Base-by-base conservation (phyloP, 805 yeast genomes). In the Myxozyma monticola region DNA sequence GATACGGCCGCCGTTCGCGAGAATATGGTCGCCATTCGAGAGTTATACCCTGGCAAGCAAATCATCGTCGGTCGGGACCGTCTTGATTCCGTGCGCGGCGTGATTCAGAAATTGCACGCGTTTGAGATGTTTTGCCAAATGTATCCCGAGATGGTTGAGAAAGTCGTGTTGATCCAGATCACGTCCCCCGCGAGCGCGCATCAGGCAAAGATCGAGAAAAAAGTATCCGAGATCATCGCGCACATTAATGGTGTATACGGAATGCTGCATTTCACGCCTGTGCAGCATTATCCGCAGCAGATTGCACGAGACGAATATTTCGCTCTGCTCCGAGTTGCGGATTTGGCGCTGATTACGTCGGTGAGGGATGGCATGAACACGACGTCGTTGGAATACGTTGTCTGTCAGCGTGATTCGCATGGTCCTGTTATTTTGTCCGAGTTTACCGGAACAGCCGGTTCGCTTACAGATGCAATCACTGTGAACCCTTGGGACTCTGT, bases 401-500 rank as follows among this genome's bases (percentile, higher is more conserved):
- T 90, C 37, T 87, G 96, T 60, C 95, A 88, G 68, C 83, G 87
- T 62, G 72, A 79, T 54, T 63, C 67, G 31, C 78, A 82, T 54
- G 78, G 85, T 2, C 96, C 98, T 0, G 75, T 95, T 63, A 81
- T 93, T 33, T 71, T 93, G 38, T 86, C 96, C 20, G 99, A 93
- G 71, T 93, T 93, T 65, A 85, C 95, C 48, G 99, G 99, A 38
- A 83, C 95, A 2, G 87, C 96, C 0, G 68, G 66, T 30, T 45
- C 60, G 14, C 55, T 73, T 18, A 51, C 59, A 9, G 75, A 70
- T 22, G 72, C 73, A n/a, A 76, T 87, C 43, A 79, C 85, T 57
- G 93, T 93, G 30, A 93, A 93, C 61, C 99, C 99, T 6, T 93
- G 97, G 96, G 98, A 93, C 70, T 77, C 95, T 0, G 91, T 88